phyloP scores from a whole-genome alignment of 1,284 basidiomycete genomes.

The Lentinula novae-zelandiae region DNA sequence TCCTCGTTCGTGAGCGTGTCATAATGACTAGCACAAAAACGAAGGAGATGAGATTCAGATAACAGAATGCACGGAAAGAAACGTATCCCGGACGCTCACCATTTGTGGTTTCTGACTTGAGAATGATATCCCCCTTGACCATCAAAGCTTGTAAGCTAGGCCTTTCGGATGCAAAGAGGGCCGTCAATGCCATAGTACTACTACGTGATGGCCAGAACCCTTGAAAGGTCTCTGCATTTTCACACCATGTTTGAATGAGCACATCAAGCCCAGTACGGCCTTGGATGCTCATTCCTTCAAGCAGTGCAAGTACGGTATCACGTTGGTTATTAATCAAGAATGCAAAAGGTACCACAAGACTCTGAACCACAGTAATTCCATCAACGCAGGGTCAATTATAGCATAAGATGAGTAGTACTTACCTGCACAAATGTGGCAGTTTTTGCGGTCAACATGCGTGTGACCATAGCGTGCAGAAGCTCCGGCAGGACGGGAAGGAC shows the following conservation, averaged over 20 bases:
- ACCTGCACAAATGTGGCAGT: constrained; percentile 89
- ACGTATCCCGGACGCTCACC: constrained; percentile 45
- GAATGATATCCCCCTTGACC: constrained; percentile 92
- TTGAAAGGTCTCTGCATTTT: constrained; percentile 90
- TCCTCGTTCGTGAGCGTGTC: constrained; percentile 88
- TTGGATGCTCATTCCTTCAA: constrained; percentile 61
- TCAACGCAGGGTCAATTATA: not conserved
- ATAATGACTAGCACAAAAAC: constrained; percentile 71
- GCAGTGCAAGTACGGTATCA: constrained; percentile 70
- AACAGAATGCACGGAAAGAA: constrained; percentile 17
- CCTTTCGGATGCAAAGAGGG: constrained; percentile 69
- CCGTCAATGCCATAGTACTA: constrained; percentile 78
- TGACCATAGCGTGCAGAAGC: constrained; percentile 80
- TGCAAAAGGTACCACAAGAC: constrained; percentile 88
- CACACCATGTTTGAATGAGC: constrained; percentile 87
- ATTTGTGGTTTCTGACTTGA: constrained; percentile 75
- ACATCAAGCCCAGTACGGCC: constrained; percentile 71
- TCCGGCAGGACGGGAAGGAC: constrained; percentile 83
- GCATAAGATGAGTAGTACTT: constrained; percentile 15
- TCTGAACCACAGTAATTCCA: constrained; percentile 37
- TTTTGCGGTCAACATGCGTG: constrained; percentile 77
- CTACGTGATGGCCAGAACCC: constrained; percentile 90
- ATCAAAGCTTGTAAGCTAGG: constrained; percentile 60
- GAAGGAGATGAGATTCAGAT: constrained; percentile 10
- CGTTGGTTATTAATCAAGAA: constrained; percentile 87